Evolutionary conservation across 495 filamentous ascomycete genomes (phyloP).

Genomic region (Penicillium coffeae): DNA sequence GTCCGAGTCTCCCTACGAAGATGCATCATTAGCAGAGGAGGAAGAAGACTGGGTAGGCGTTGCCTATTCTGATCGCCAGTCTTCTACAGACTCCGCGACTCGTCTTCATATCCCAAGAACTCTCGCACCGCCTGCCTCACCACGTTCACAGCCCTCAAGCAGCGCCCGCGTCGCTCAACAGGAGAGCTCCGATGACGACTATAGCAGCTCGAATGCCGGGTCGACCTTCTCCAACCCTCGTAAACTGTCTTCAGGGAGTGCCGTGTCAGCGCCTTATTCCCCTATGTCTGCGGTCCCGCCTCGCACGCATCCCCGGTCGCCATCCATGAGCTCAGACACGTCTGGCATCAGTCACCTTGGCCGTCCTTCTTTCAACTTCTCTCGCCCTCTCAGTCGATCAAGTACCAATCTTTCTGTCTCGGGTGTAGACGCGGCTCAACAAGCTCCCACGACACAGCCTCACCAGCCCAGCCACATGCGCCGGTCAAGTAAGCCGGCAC

Average conservation of each 20-base stretch:
- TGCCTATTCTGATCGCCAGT: slow-evolving; percentile 23
- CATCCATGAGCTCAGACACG: slow-evolving; percentile 76
- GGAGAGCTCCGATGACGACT: slow-evolving; percentile 65
- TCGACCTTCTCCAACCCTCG: slow-evolving; percentile 51
- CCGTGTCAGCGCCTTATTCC: slow-evolving; percentile 56
- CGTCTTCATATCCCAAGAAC: slow-evolving; percentile 41
- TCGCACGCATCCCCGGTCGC: slow-evolving; percentile 61
- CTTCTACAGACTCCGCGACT: slow-evolving; percentile 46
- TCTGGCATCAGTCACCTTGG: slow-evolving; percentile 61
- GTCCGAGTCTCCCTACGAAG: slow-evolving; percentile 48
- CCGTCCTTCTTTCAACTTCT: slow-evolving; percentile 87
- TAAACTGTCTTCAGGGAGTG: slow-evolving; percentile 65
- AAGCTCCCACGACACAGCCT: slow-evolving; percentile 1
- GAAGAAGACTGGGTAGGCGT: slow-evolving; percentile 20
- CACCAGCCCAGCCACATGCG: slow-evolving; percentile 22
- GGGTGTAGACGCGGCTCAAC: slow-evolving; percentile 15
- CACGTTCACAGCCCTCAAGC: slow-evolving; percentile 49
- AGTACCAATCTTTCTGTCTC: slow-evolving; percentile 55
- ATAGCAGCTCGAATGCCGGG: slow-evolving; percentile 49
- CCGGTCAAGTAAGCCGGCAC: slow-evolving; percentile 35
- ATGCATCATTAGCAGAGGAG: slow-evolving; percentile 12
- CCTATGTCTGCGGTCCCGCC: slow-evolving; percentile 56
- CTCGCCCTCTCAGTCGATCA: slow-evolving; percentile 78
- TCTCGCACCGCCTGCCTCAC: slow-evolving; percentile 56
- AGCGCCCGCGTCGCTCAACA: slow-evolving; percentile 53